A percentile compares a stretch with the other conserved stretches of the same genome.
phyloP scores from a whole-genome alignment of 2,329 filamentous ascomycete species.

The Fusarium algeriense region DNA sequence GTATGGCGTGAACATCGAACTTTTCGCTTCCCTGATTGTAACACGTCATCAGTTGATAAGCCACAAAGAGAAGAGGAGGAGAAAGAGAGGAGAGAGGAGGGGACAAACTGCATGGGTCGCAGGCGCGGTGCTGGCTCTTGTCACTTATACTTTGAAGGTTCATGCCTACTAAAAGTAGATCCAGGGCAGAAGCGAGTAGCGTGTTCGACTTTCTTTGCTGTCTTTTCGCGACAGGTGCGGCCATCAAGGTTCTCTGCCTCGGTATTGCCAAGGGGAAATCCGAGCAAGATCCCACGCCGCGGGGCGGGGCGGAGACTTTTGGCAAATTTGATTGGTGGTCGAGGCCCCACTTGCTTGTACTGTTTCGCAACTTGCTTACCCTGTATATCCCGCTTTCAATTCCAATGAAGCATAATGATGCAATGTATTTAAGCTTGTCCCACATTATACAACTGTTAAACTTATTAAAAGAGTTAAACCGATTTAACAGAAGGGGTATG shows the following conservation, averaged over 20 bases:
- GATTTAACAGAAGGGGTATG: too few species aligned
- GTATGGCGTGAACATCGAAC: slow-evolving; percentile 31
- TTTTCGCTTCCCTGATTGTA: slow-evolving; percentile 29
- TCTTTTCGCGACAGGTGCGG: slow-evolving; percentile 16
- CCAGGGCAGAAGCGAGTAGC: not conserved
- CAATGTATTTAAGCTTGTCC: too few species aligned
- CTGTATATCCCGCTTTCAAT: not conserved
- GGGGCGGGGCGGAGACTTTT: slow-evolving; percentile 15
- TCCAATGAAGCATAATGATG: too few species aligned
- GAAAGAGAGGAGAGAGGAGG: not conserved
- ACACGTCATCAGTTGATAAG: slow-evolving; percentile 14
- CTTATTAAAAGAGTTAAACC: too few species aligned
- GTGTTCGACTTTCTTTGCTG: slow-evolving; percentile 8
- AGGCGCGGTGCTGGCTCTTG: slow-evolving; percentile 34
- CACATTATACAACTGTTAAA: too few species aligned
- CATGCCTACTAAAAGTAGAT: slow-evolving; percentile 20
- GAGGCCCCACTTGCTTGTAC: too few species aligned
- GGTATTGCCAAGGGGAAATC: slow-evolving; percentile 7
- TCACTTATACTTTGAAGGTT: slow-evolving; percentile 27
- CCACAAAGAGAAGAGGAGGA: not conserved
- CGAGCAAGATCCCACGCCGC: not conserved
- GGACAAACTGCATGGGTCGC: slow-evolving; percentile 30
- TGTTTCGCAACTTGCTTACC: too few species aligned
- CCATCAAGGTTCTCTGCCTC: slow-evolving; percentile 29
- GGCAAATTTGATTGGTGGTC: not conserved